These are phyloP conservation scores for Cryptosporidium muris DNA, from an alignment of 169 alveolate species.

Conservation along the genomic window DNA sequence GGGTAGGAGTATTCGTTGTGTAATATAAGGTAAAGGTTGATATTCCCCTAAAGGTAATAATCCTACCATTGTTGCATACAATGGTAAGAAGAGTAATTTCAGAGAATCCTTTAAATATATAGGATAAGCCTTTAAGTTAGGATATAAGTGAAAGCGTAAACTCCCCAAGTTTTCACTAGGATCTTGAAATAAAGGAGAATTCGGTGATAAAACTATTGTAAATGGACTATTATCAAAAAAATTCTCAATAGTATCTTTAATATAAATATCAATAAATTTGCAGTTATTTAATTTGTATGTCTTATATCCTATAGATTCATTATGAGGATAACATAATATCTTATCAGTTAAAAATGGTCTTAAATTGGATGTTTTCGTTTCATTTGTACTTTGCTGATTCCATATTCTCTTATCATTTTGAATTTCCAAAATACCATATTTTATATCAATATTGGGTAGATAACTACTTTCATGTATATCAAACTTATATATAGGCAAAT, in stretches of 20 bases:
- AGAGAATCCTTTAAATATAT: constrained; percentile 20
- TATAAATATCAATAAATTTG: background rate
- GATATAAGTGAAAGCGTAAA: constrained; percentile 19
- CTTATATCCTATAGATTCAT: too few relatives aligned
- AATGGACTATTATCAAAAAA: background rate
- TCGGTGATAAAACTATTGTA: constrained; percentile 14
- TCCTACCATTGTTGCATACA: constrained; percentile 29
- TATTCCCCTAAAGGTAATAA: constrained; percentile 4
- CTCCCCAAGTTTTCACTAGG: constrained; percentile 8
- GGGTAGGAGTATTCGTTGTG: constrained; percentile 24
- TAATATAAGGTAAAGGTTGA: constrained; percentile 26
- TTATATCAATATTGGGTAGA: constrained; percentile 37
- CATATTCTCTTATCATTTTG: background rate
- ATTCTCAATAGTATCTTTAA: background rate
- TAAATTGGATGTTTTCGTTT: background rate
- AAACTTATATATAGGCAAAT: constrained; percentile 3
- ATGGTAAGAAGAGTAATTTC: background rate
- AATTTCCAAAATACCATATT: constrained; percentile 3
- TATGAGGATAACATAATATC: background rate
- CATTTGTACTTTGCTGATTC: background rate
- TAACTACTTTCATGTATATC: constrained; percentile 43
- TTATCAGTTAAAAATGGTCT: background rate
- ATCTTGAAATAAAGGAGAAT: constrained; percentile 20
- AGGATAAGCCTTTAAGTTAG: constrained; percentile 11
- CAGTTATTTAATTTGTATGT: too few relatives aligned